A percentile compares a stretch with the other conserved stretches of the same genome.
These are phyloP conservation scores for Pezicula neosporulosa DNA, from an alignment of 2,329 filamentous ascomycete species.

Conservation along the genomic window DNA sequence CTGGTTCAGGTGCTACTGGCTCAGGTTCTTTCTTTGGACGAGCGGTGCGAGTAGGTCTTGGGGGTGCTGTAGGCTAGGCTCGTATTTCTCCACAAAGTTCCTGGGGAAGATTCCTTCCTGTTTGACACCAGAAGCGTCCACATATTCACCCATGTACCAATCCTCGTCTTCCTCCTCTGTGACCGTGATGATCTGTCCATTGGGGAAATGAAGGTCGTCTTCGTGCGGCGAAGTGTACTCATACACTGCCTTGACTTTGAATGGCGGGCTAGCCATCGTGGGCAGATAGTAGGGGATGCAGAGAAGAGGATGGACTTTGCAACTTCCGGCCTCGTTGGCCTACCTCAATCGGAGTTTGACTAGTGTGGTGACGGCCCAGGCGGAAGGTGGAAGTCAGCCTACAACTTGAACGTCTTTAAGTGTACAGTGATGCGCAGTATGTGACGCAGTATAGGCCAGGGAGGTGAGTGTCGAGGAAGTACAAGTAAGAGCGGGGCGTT, in stretches of 20 bases:
- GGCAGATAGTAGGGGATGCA: slow-evolving; percentile 13
- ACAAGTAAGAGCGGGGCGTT: slow-evolving; percentile 19
- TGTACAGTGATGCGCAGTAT: slow-evolving; percentile 5
- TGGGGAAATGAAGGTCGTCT: slow-evolving; percentile 84
- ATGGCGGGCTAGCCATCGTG: slow-evolving; percentile 68
- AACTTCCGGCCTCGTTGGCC: slow-evolving; percentile 10
- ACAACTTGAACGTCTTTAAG: not conserved
- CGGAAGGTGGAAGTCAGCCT: slow-evolving; percentile 4
- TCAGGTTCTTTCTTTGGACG: slow-evolving; percentile 59
- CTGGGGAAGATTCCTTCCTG: slow-evolving; percentile 87
- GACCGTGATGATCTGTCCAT: slow-evolving; percentile 89
- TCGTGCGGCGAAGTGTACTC: slow-evolving; percentile 92
- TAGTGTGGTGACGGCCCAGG: slow-evolving; percentile 16
- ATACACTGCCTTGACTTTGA: slow-evolving; percentile 94
- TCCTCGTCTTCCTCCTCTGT: slow-evolving; percentile 89
- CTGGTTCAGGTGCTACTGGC: slow-evolving; percentile 30
- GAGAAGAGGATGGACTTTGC: slow-evolving; percentile 23
- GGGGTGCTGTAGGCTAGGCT: slow-evolving; percentile 85
- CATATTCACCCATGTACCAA: slow-evolving; percentile 89
- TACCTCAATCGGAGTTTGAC: slow-evolving; percentile 9
- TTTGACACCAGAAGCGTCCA: slow-evolving; percentile 69
- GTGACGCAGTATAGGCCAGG: slow-evolving; percentile 16
- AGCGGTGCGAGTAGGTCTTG: slow-evolving; percentile 69
- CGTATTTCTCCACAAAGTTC: slow-evolving; percentile 97
- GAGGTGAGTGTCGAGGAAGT: slow-evolving; percentile 7